phyloP scores from a whole-genome alignment of 2,329 filamentous ascomycete genomes.

The Cladosporium sp. region DNA sequence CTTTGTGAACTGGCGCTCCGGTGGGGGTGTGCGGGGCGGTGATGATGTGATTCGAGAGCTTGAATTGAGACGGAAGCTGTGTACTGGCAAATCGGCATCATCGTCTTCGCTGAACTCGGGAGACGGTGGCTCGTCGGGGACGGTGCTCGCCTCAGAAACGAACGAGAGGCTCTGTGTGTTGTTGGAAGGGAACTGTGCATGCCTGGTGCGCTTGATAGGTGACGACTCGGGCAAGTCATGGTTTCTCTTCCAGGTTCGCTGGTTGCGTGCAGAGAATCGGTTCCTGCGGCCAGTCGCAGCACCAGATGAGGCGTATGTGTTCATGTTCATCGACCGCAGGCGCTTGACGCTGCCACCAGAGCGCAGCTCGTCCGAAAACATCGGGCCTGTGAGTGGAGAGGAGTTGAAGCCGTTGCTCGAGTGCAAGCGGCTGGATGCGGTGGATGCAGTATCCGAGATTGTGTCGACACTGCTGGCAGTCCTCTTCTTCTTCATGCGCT shows the following conservation, averaged over 20 bases:
- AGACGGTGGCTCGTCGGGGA: slow-evolving; percentile 62
- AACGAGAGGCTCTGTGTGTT: slow-evolving; percentile 75
- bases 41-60: slow-evolving; percentile 64
- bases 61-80: slow-evolving; percentile 65
- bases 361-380: slow-evolving; percentile 80
- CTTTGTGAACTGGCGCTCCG: slow-evolving; percentile 43
- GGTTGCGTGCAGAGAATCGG: slow-evolving; percentile 36
- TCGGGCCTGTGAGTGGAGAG: slow-evolving; percentile 76
- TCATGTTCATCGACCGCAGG: slow-evolving; percentile 27
- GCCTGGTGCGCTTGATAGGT: slow-evolving; percentile 74
- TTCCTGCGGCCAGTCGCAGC: slow-evolving; percentile 35
- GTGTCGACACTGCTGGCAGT: slow-evolving; percentile 65
- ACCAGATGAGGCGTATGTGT: slow-evolving; percentile 29
- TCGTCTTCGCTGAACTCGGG: slow-evolving; percentile 73
- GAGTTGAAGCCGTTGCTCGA: slow-evolving; percentile 71
- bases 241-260: slow-evolving; percentile 71
- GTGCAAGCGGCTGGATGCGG: slow-evolving; percentile 74
- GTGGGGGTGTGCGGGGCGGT: slow-evolving; percentile 77
- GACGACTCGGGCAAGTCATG: slow-evolving; percentile 82
- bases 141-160: slow-evolving; percentile 68
- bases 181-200: slow-evolving; percentile 69
- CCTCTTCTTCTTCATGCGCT: slow-evolving; percentile 73
- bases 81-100: slow-evolving; percentile 74
- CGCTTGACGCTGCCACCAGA: slow-evolving; percentile 56
- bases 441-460: slow-evolving; percentile 84